phyloP scores from a whole-genome alignment of 208 protist genomes.

The Wallacemonas sp. region DNA sequence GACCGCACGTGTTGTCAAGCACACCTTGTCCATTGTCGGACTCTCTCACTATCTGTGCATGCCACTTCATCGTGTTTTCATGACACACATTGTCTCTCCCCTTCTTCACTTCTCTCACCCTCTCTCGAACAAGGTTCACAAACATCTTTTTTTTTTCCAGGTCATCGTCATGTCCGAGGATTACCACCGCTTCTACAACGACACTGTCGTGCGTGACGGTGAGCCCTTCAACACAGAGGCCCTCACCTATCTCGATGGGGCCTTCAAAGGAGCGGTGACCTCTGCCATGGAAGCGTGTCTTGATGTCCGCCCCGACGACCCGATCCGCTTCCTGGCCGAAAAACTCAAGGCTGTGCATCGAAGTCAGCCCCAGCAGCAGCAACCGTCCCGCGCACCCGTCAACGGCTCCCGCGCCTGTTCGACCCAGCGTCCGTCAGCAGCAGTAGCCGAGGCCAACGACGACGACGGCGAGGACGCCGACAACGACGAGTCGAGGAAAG shows the following conservation, averaged over 20 bases:
- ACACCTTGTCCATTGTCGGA: no score
- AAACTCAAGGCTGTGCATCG: conserved; percentile 20
- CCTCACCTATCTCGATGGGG: conserved; percentile 41
- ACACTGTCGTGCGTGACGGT: conserved; percentile 8
- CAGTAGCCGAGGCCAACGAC: no score
- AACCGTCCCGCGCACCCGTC: neutral
- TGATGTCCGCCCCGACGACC: conserved; percentile 37
- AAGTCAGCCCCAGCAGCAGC: neutral
- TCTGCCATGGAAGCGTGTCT: conserved; percentile 52
- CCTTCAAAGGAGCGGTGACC: conserved; percentile 57
- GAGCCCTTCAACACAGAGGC: conserved; percentile 23
- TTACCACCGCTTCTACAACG: conserved; percentile 32
- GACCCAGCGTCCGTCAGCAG: neutral
- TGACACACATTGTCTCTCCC: neutral
- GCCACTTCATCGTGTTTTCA: no score
- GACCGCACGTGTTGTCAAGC: no score
- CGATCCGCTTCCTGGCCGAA: conserved; percentile 59
- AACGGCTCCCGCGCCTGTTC: neutral
- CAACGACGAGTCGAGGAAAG: neutral
- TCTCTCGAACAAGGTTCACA: neutral
- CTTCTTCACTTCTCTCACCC: neutral
- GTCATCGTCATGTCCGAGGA: neutral
- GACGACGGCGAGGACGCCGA: neutral
- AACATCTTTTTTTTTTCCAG: no score
- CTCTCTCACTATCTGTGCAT: no score